phyloP scores from a whole-genome alignment of 495 filamentous ascomycete species.

The Aspergillus wentii region DNA sequence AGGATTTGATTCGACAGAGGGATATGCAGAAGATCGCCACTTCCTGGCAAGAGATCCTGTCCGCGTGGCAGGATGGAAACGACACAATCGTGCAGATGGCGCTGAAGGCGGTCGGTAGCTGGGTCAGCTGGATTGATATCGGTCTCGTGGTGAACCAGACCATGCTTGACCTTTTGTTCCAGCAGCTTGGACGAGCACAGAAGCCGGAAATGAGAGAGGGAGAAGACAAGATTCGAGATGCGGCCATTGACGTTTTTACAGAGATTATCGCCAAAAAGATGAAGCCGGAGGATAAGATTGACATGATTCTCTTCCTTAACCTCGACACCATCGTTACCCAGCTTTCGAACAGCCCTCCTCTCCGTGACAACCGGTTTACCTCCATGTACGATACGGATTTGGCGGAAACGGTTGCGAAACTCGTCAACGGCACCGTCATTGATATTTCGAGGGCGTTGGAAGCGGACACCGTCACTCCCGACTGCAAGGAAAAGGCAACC shows the following conservation, averaged over 20 bases:
- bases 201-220: constrained; percentile 42
- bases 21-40: constrained; percentile 80
- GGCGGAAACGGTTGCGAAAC: constrained; percentile 87
- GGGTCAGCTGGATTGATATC: constrained; percentile 98
- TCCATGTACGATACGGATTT: constrained; percentile 89
- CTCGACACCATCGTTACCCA: constrained; percentile 75
- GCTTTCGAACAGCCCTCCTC: constrained; percentile 71
- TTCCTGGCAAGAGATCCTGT: constrained; percentile 89
- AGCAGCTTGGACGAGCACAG: constrained; percentile 61
- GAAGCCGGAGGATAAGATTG: constrained; percentile 84
- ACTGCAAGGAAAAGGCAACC: constrained; percentile 58
- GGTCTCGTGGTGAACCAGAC: constrained; percentile 83
- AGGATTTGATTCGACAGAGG: constrained; percentile 77
- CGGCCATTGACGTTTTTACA: constrained; percentile 86
- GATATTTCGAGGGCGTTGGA: constrained; percentile 82
- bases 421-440: constrained; percentile 83
- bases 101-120: constrained; percentile 82
- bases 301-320: constrained; percentile 88
- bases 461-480: constrained; percentile 48
- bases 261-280: constrained; percentile 98
- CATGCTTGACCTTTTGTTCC: constrained; percentile 77
- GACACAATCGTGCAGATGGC: constrained; percentile 77
- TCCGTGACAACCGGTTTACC: constrained; percentile 72
- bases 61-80: constrained; percentile 69
- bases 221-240: constrained; percentile 74